Evolutionary conservation across 495 filamentous ascomycete genomes (phyloP), one percentile per base, ranked within the genome.

Genomic region (Pyrenula massariospora): DNA sequence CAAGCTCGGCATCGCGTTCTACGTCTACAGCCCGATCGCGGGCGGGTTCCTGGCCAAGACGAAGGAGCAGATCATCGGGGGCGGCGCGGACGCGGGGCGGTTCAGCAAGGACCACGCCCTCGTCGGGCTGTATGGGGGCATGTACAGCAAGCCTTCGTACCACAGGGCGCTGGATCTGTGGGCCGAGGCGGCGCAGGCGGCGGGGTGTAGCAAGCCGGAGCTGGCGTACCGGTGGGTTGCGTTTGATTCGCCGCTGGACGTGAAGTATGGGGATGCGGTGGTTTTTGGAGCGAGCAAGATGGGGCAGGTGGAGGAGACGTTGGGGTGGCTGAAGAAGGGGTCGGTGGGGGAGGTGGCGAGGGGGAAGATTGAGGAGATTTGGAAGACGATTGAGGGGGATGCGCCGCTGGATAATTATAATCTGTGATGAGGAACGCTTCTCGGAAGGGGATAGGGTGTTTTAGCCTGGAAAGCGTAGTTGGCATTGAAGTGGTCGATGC

Each of bases 211-310:
- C 21, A 74, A 77, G 59, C 70, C 74, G 10, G 77, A 77, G 50
- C 62, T 84, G 24, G 77, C 78, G 12, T 75, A 78, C 61, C 66
- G 81, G 12, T 85, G 82, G 82, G 62, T 81, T 2, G 63, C 70
- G 21, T 78, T 77, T 59, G 69, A 85, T 58, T 79, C 76, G 3
- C 62, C 59, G 10, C 60, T 85, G 48, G 72, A 69, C 0, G 67
- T 63, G 0, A 73, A 76, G 24, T 19, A 58, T 24, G 78, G 76
- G 0, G 81, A 87, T 68, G 78, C 64, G 1, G 56, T 84, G 2
- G 69, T 84, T 20, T 36, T 82, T 31, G 82, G 82, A 0, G 73
- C 77, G 0, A 76, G 71, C 48, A 73, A 58, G 48, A n/a, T 61
- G 1, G 52, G 62, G 47, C 82, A 85, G 62, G 50, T 85, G 15